Base-by-base conservation (phyloP, 306 rosid genomes). In the Fagus crenata region DNA sequence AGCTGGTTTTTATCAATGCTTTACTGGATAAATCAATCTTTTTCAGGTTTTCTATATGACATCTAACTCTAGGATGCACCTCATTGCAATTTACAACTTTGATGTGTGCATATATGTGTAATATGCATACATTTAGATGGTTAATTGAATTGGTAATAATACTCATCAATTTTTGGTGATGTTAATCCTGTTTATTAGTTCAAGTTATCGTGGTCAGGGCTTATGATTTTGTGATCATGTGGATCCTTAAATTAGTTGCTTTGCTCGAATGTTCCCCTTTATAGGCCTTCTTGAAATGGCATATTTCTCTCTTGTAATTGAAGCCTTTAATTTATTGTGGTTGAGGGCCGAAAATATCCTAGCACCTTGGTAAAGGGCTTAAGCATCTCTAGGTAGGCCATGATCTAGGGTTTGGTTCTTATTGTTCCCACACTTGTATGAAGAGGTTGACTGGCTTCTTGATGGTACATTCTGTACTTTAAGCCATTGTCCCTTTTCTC, bases 1-100 rank as follows among this genome's bases (percentile, higher is more conserved):
- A 35, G 89, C 77, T 78, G 60, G 71, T 79, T 75, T 81, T 51
- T 46, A 9, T 80, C 42, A 60, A 53, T 74, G 8, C 61, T 49
- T 84, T 60, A 67, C 71, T 73, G 58, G 70, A 67, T 40, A 69
- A 42, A 13, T 61, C 11, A 36, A 9, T 14, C 42, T 49, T 69
- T 7, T 70, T 40, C 18, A 14, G 46, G 69, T 64, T 39, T 74
- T 14, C 17, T 32, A 58, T 14, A 4, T 72, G 69, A 35, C 40
- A 2, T 67, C 31, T 49, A 31, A 7, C 51, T 68, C 11, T 71
- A 7, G 33, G 43, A 28, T 70, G 63, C 80, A 37, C 54, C 9
- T 14, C 22, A 7, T 49, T 72, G 31, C 40, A 36, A 14, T 6
- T 64, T 58, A 4, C 65, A 56, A 43, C 13, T 33, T 46, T 28